A percentile compares a stretch with the other conserved stretches of the same genome.
phyloP scores from a whole-genome alignment of 1,284 basidiomycete genomes.

The Tilletia indica region DNA sequence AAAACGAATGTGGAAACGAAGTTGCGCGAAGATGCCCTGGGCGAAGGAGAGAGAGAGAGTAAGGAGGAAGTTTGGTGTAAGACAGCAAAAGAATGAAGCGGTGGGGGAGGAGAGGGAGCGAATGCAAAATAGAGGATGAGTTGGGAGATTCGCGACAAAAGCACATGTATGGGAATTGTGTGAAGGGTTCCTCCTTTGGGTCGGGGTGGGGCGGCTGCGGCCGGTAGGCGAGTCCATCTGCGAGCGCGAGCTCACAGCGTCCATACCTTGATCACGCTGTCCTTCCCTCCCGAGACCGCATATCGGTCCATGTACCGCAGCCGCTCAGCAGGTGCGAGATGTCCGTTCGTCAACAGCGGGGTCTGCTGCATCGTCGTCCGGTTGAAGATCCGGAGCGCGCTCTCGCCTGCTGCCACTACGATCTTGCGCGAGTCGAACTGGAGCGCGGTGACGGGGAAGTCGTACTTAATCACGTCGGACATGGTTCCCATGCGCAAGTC shows the following conservation, averaged over 20 bases:
- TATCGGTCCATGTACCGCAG: conserved; percentile 96
- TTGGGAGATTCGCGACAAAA: too few relatives aligned
- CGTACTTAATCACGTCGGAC: conserved; percentile 85
- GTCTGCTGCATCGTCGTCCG: conserved; percentile 87
- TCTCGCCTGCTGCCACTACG: conserved; percentile 88
- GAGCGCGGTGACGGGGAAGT: conserved; percentile 82
- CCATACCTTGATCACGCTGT: conserved; percentile 90
- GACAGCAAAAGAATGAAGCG: too few relatives aligned
- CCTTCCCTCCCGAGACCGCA: conserved; percentile 83
- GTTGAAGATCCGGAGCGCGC: conserved; percentile 92
- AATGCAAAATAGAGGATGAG: too few relatives aligned
- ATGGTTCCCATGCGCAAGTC: conserved; percentile 87
- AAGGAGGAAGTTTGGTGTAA: too few relatives aligned
- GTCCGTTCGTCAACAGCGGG: conserved; percentile 81
- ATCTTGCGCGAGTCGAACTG: conserved; percentile 94
- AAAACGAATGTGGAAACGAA: too few relatives aligned
- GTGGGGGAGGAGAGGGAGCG: too few relatives aligned
- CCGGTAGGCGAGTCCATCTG: too few relatives aligned
- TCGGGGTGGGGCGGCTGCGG: too few relatives aligned
- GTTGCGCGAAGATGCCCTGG: too few relatives aligned
- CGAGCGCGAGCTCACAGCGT: conserved; percentile 64
- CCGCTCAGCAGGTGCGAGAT: conserved; percentile 82
- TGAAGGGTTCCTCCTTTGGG: too few relatives aligned
- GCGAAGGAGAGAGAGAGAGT: too few relatives aligned
- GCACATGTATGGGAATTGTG: too few relatives aligned